A percentile compares a stretch with the other conserved stretches of the same genome.
Conservation (phyloP, 2,329 filamentous ascomycete species). For the Aurifilum marmelostoma region DNA sequence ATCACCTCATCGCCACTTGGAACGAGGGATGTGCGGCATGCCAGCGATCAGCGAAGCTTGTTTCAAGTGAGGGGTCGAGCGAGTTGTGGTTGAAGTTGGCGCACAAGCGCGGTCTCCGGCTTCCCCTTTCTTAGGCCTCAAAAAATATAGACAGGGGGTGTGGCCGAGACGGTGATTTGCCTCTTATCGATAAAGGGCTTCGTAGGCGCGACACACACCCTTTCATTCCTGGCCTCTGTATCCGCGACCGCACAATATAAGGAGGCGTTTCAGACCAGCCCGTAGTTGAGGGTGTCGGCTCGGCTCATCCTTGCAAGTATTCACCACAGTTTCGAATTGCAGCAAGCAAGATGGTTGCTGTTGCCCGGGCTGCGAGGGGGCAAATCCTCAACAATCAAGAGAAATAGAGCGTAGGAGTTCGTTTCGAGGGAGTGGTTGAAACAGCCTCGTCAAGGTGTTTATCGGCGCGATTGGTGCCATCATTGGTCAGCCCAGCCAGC, state of each 20-base stretch:
- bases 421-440: conserved; percentile 9
- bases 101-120: background rate
- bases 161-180: background rate
- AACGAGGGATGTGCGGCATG: background rate
- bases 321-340: background rate
- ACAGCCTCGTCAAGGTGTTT: background rate
- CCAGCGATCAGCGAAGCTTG: background rate
- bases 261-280: conserved; percentile 27
- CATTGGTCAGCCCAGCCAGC: background rate
- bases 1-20: conserved; percentile 1
- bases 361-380: background rate
- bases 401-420: background rate
- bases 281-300: conserved; percentile 10
- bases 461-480: background rate
- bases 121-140: background rate
- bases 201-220: background rate
- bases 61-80: background rate
- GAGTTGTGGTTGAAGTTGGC: background rate
- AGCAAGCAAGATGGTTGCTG: background rate
- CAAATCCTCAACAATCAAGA: too few relatives aligned
- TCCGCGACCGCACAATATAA: conserved; percentile 2
- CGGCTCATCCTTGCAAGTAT: background rate
- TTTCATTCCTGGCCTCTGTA: background rate
- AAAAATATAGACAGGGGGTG: conserved; percentile 14
- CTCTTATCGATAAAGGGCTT: conserved; percentile 25